phyloP scores from a whole-genome alignment of 257 asterid species.

The Knoxia roxburghii region DNA sequence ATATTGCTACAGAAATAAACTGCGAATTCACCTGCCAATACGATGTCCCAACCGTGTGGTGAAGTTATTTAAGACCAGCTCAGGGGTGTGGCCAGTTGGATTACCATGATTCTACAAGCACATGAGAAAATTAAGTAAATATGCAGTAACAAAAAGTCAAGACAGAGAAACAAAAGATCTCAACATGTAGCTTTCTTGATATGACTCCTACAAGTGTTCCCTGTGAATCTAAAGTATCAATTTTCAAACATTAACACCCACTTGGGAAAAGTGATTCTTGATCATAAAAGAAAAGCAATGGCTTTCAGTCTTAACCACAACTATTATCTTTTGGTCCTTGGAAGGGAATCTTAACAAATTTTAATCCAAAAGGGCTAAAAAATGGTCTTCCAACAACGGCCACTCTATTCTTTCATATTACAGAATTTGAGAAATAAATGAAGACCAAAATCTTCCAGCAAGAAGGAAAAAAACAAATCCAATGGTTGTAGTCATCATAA shows the following conservation, averaged over 20 bases:
- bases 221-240: not conserved
- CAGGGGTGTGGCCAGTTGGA: constrained; percentile 89
- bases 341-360: not conserved
- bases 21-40: constrained; percentile 58
- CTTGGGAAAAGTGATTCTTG: too few species aligned
- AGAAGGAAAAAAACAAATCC: not conserved
- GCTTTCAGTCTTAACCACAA: not conserved
- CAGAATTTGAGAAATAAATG: not conserved
- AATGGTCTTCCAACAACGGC: not conserved
- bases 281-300: not conserved
- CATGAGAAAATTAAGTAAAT: not conserved
- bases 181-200: not conserved
- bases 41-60: constrained; percentile 97
- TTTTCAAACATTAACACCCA: too few species aligned
- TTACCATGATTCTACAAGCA: constrained; percentile 85
- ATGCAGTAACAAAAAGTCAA: not conserved
- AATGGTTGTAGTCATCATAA: too few species aligned
- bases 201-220: too few species aligned
- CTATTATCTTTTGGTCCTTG: not conserved
- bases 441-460: not conserved
- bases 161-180: not conserved
- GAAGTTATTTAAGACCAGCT: constrained; percentile 76
- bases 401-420: not conserved
- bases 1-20: not conserved
- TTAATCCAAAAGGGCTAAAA: not conserved